Evolutionary conservation across 257 asterid genomes (phyloP), one percentile per base, ranked within the genome.

Genomic region (Nicotiana sylvestris): DNA sequence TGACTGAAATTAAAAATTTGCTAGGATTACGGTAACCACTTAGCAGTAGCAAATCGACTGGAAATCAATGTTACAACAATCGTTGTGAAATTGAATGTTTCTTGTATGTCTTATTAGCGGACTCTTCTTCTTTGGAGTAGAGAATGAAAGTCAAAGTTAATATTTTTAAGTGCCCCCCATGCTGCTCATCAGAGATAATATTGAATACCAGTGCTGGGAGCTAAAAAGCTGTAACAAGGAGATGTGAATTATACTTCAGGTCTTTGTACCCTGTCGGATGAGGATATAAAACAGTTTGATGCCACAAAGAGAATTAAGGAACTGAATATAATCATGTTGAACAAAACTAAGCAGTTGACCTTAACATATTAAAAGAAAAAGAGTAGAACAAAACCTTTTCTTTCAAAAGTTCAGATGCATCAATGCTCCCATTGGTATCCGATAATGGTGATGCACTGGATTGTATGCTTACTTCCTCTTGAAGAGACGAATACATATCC

Each of bases 401-500:
- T 87, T 96, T 96, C 72, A 96, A 89, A 81, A 93, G 90, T 74
- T 92, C 98, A 77, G 98, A 91, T 30, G 93, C 90, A 66, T 91
- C 99, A 91, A 91, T 84, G 87, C 86, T 68, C 77, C 88, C 95
- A 67, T 89, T 88, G 84, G 87, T 65, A 80, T 88, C 89, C 35
- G 92, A 90, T 85, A 86, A 86, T 4, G 86, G 92, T 74, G 87
- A 82, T 82, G 94, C 88, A 76, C 84, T 91, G 39, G 95, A 88
- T 68, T 80, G 85, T 81, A 66, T 46, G 57, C 35, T 80, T 81
- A 81, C 84, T 87, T 89, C 97, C 76, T 95, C 93, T 94, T 92
- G 97, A 85, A 96, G 94, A 85, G 92, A 85, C 29, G 93, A 82
- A 90, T 91, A 88, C 90, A 90, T 81, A 86, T 96, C 99, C 93